These are phyloP conservation scores for Collybia sp. DNA, from an alignment of 768 basidiomycete genomes.

Conservation along the genomic window DNA sequence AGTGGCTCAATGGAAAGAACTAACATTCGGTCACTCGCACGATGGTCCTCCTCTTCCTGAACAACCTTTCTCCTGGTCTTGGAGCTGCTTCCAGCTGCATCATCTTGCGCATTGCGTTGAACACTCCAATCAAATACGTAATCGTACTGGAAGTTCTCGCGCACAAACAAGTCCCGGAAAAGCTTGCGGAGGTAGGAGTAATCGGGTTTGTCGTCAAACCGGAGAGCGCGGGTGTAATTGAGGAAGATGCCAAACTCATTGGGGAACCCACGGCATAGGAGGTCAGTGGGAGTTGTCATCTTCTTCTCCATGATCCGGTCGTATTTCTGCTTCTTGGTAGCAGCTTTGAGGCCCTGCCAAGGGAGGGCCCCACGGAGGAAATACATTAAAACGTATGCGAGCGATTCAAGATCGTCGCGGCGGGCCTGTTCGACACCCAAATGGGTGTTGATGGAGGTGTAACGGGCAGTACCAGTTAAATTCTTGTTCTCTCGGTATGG, in stretches of 20 bases:
- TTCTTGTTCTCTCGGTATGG: constrained; percentile 99
- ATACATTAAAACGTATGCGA: constrained; percentile 99
- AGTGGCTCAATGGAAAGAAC: constrained; percentile 9
- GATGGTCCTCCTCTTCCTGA: constrained; percentile 82
- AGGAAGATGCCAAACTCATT: constrained; percentile 99
- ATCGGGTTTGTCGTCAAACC: constrained; percentile 99
- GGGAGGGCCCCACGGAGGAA: constrained; percentile 97
- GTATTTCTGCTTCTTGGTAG: constrained; percentile 99
- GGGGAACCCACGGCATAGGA: constrained; percentile 98
- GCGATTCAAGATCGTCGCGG: constrained; percentile 95
- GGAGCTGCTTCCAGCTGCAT: constrained; percentile 54
- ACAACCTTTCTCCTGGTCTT: constrained; percentile 78
- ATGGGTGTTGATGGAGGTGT: constrained; percentile 99
- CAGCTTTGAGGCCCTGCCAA: constrained; percentile 99
- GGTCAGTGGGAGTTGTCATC: constrained; percentile 97
- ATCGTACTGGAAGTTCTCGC: constrained; percentile 98
- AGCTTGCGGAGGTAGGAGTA: constrained; percentile 99
- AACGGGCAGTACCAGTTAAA: constrained; percentile 95
- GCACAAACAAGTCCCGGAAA: constrained; percentile 96
- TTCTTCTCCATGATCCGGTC: constrained; percentile 99
- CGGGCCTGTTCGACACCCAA: constrained; percentile 97
- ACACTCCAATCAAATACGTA: constrained; percentile 99
- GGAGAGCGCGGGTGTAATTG: constrained; percentile 97
- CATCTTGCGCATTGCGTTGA: constrained; percentile 69
- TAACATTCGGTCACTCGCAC: constrained; percentile 80